Conservation (phyloP, 257 asterid genomes). For the Solanum ossicruentum region DNA sequence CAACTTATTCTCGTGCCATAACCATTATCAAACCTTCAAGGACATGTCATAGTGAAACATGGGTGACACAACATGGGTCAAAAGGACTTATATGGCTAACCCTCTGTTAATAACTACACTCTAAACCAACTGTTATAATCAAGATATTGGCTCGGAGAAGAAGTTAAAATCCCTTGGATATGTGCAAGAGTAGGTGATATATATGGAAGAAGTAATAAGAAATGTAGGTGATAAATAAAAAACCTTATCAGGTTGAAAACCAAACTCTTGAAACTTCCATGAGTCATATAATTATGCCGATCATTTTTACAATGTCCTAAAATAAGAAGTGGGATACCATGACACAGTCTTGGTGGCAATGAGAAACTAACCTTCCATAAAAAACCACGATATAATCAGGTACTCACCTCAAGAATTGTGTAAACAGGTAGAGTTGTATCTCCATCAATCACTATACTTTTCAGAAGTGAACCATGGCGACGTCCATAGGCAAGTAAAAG, state of each 20-base stretch:
- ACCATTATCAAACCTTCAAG: background rate
- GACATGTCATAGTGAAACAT: background rate
- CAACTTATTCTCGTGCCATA: background rate
- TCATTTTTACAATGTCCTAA: background rate
- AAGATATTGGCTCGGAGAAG: background rate
- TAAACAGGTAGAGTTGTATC: slow-evolving; percentile 70
- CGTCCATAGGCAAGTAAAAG: slow-evolving; percentile 91
- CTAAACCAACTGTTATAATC: background rate
- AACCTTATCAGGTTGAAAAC: background rate
- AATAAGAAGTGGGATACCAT: background rate
- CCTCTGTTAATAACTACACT: background rate
- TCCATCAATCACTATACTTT: slow-evolving; percentile 85
- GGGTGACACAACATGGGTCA: background rate
- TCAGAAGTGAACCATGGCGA: slow-evolving; percentile 88
- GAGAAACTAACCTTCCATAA: background rate
- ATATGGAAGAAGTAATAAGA: background rate
- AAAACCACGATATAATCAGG: background rate
- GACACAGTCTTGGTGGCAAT: background rate
- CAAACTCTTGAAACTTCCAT: background rate
- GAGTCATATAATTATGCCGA: background rate
- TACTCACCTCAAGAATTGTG: slow-evolving; percentile 78
- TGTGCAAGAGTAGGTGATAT: background rate
- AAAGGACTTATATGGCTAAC: background rate
- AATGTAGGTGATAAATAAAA: background rate
- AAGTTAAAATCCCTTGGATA: background rate